These are phyloP conservation scores for Phytophthora meadii DNA, from an alignment of 352 stramenopile species.

Conservation along the genomic window DNA sequence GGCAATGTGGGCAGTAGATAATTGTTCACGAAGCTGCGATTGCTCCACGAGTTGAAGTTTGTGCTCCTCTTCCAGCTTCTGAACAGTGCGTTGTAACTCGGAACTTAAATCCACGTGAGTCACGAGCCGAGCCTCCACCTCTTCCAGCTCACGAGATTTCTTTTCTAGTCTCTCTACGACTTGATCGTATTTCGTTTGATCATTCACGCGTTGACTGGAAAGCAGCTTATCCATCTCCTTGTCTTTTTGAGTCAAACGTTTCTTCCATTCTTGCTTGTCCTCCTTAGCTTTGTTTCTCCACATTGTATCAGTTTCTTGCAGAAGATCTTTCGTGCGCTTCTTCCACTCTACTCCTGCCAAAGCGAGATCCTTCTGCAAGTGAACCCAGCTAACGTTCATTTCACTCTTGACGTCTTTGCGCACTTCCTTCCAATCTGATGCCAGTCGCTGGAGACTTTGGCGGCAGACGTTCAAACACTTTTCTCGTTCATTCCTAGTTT, in stretches of 20 bases:
- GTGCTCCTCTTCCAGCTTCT: constrained; percentile 51
- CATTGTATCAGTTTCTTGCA: constrained; percentile 26
- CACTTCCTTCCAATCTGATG: constrained; percentile 41
- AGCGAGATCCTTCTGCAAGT: constrained; percentile 44
- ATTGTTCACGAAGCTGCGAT: constrained; percentile 44
- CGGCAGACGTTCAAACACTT: constrained; percentile 36
- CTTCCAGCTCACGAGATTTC: constrained; percentile 47
- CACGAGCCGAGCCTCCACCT: constrained; percentile 34
- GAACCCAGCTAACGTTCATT: constrained; percentile 36
- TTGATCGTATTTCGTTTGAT: constrained; percentile 68
- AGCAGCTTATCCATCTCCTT: constrained; percentile 57
- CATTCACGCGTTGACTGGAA: constrained; percentile 50
- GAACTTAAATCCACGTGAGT: constrained; percentile 34
- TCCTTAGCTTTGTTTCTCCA: constrained; percentile 38
- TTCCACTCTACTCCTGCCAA: constrained; percentile 28
- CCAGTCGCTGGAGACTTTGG: constrained; percentile 38
- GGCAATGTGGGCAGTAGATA: constrained; percentile 43
- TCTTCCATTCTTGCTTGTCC: constrained; percentile 58
- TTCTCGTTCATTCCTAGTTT: constrained; percentile 32
- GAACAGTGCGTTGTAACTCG: constrained; percentile 40
- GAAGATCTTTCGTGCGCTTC: constrained; percentile 30
- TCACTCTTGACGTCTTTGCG: constrained; percentile 40
- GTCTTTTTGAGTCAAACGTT: constrained; percentile 52
- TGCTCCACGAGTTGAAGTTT: constrained; percentile 40
- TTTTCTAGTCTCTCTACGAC: constrained; percentile 46